Conservation (phyloP, 1,284 basidiomycete genomes). For the Ustilago esculenta region DNA sequence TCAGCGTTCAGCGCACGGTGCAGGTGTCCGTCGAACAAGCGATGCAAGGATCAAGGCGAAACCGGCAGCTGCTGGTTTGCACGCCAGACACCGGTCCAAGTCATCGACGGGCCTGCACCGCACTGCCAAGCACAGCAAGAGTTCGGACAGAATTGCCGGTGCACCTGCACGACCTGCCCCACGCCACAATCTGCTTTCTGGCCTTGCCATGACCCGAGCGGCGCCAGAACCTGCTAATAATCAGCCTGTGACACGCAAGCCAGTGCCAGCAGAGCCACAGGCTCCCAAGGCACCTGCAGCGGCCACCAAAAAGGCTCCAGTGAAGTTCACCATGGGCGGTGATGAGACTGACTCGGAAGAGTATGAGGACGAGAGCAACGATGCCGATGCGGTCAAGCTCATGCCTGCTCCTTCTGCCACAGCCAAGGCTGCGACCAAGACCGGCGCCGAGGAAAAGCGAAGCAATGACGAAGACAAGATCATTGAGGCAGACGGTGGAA, state of each 20-base stretch:
- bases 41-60: conserved; percentile 25
- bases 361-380: conserved; percentile 51
- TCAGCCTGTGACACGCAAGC: conserved; percentile 39
- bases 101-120: conserved; percentile 42
- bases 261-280: conserved; percentile 16
- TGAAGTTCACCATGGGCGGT: conserved; percentile 62
- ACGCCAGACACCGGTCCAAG: conserved; percentile 41
- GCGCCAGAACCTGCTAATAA: conserved; percentile 21
- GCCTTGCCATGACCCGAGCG: conserved; percentile 50
- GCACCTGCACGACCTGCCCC: conserved; percentile 24
- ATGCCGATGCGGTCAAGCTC: conserved; percentile 3
- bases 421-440: background rate
- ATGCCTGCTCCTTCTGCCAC: background rate
- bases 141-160: conserved; percentile 32
- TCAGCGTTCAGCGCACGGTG: conserved; percentile 22
- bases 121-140: conserved; percentile 47
- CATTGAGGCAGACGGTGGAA: conserved; percentile 20
- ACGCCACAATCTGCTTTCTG: conserved; percentile 41
- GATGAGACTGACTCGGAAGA: conserved; percentile 58
- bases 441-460: background rate
- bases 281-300: conserved; percentile 14
- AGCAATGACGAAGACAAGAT: conserved; percentile 28
- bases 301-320: conserved; percentile 37
- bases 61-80: conserved; percentile 10
- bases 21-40: conserved; percentile 18